Evolutionary conservation across 2,329 filamentous ascomycete species (phyloP).

Genomic region (Didymella arachidicola): DNA sequence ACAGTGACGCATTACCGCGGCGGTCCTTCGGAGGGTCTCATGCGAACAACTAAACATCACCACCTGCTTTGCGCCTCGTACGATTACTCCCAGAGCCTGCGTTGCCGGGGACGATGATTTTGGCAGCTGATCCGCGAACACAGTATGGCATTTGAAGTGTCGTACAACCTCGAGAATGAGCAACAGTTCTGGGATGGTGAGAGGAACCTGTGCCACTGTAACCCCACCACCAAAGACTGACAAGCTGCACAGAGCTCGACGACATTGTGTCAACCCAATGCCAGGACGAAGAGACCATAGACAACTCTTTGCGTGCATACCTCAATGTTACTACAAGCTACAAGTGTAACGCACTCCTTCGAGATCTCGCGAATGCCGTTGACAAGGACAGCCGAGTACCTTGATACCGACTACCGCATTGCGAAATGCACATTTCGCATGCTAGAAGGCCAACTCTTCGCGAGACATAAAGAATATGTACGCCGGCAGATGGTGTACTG

Average conservation of each 20-base stretch:
- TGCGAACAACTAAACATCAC: slow-evolving; percentile 33
- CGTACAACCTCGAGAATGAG: slow-evolving; percentile 76
- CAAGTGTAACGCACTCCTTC: slow-evolving; percentile 59
- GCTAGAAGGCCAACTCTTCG: slow-evolving; percentile 77
- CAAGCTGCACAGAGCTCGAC: slow-evolving; percentile 65
- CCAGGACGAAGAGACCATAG: slow-evolving; percentile 72
- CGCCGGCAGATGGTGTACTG: slow-evolving; percentile 92
- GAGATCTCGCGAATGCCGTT: slow-evolving; percentile 21
- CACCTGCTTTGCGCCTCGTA: slow-evolving; percentile 31
- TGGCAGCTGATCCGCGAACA: slow-evolving; percentile 45
- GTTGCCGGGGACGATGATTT: slow-evolving; percentile 48
- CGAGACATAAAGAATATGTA: slow-evolving; percentile 80
- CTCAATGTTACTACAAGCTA: slow-evolving; percentile 78
- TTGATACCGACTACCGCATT: slow-evolving; percentile 79
- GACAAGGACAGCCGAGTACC: slow-evolving; percentile 67
- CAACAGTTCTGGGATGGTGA: slow-evolving; percentile 90
- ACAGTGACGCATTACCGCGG: slow-evolving; percentile 38
- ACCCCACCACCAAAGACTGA: slow-evolving; percentile 39
- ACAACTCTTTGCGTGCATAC: slow-evolving; percentile 86
- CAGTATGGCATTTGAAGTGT: slow-evolving; percentile 72
- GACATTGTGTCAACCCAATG: slow-evolving; percentile 68
- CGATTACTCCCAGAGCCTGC: slow-evolving; percentile 30
- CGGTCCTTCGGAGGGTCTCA: slow-evolving; percentile 31
- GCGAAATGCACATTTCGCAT: slow-evolving; percentile 81
- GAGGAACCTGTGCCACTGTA: slow-evolving; percentile 41